These are phyloP conservation scores for Epichloe sylvatica DNA, from an alignment of 2,329 filamentous ascomycete species.

Conservation along the genomic window DNA sequence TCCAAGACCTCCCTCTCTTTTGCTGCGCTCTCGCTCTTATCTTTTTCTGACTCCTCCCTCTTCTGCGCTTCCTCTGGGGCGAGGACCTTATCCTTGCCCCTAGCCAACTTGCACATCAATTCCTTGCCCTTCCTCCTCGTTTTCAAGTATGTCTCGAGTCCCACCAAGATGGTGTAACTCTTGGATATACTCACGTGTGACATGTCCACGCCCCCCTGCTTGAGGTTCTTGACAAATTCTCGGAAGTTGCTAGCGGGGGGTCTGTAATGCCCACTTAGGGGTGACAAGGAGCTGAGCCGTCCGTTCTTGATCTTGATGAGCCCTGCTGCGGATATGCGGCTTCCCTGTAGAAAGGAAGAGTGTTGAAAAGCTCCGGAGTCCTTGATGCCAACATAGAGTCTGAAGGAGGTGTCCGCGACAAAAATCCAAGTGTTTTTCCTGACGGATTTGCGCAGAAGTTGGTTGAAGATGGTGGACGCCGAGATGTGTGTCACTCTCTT, in stretches of 20 bases:
- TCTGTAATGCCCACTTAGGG: constrained; percentile 66
- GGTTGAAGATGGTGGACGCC: constrained; percentile 61
- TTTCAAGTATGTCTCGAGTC: constrained; percentile 66
- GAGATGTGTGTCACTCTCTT: constrained; percentile 48
- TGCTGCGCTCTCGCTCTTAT: constrained; percentile 45
- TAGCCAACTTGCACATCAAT: constrained; percentile 33
- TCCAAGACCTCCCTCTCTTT: constrained; percentile 32
- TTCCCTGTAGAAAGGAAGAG: constrained; percentile 74
- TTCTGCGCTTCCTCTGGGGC: constrained; percentile 44
- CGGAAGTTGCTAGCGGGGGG: constrained; percentile 79
- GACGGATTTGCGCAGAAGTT: constrained; percentile 62
- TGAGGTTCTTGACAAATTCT: constrained; percentile 61
- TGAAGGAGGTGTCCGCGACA: constrained; percentile 71
- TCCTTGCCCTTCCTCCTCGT: constrained; percentile 51
- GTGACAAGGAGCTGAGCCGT: constrained; percentile 58
- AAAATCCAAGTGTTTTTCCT: constrained; percentile 92
- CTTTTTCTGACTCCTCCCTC: constrained; percentile 43
- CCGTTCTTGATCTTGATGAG: constrained; percentile 76
- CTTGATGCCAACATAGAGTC: constrained; percentile 83
- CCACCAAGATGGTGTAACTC: constrained; percentile 68
- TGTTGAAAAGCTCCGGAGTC: constrained; percentile 81
- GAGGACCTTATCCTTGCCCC: constrained; percentile 44
- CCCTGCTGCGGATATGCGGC: constrained; percentile 68
- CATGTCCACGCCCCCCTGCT: constrained; percentile 65
- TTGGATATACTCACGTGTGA: constrained; percentile 64